These are phyloP conservation scores for Prunus mongolica DNA, from an alignment of 306 rosid genomes.

Conservation along the genomic window DNA sequence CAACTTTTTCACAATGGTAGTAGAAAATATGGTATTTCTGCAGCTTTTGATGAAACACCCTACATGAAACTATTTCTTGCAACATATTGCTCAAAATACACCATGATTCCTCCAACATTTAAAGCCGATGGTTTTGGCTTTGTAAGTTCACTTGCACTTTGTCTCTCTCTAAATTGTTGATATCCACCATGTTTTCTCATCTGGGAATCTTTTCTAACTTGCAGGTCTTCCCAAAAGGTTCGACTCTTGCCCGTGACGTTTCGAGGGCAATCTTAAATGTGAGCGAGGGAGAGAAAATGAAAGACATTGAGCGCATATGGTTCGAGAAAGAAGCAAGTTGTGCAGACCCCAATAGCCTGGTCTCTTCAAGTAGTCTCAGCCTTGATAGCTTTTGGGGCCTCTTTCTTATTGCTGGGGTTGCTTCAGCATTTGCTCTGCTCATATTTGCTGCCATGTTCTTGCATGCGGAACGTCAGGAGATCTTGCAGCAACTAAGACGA, in stretches of 20 bases:
- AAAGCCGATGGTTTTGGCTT: neutral
- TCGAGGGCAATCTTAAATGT: conserved; percentile 22
- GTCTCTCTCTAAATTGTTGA: neutral
- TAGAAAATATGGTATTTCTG: neutral
- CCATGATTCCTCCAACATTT: neutral
- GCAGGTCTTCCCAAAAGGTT: conserved; percentile 23
- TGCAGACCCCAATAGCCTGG: neutral
- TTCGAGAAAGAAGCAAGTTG: conserved; percentile 1
- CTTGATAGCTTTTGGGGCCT: conserved; percentile 28
- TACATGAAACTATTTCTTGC: neutral
- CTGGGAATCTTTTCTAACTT: neutral
- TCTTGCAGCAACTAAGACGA: neutral
- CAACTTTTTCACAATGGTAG: neutral
- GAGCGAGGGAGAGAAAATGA: conserved; percentile 10
- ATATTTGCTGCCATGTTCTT: neutral
- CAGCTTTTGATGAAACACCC: neutral
- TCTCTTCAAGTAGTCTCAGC: conserved; percentile 19
- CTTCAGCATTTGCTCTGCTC: conserved; percentile 9
- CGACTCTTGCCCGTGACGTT: conserved; percentile 10
- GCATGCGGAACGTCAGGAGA: neutral
- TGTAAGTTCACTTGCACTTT: neutral
- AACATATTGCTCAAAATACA: neutral
- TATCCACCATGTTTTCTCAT: neutral
- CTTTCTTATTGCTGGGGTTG: conserved; percentile 17
- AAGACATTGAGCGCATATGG: conserved; percentile 2